These are phyloP conservation scores for Albatrellus ellisii DNA, from an alignment of 768 basidiomycete genomes.

Conservation along the genomic window DNA sequence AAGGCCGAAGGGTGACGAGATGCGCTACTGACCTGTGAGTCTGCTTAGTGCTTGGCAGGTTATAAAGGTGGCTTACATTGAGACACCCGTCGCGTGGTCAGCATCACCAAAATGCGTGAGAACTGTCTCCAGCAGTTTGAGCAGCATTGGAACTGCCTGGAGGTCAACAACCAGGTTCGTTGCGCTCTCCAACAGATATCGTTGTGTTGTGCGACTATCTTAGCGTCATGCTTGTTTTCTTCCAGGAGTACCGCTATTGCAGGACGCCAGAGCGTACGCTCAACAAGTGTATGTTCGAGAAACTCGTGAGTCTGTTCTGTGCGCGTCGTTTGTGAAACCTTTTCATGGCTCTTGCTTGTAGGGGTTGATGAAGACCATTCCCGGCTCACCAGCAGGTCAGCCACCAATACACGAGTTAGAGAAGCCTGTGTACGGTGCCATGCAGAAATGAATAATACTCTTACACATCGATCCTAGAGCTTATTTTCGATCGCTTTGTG, in stretches of 20 bases:
- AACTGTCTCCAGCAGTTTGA: constrained; percentile 82
- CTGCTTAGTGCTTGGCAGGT: background rate
- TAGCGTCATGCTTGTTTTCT: background rate
- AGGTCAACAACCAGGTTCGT: constrained; percentile 85
- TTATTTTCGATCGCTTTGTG: constrained; percentile 19
- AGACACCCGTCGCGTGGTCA: constrained; percentile 20
- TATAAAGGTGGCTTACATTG: background rate
- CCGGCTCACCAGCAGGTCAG: constrained; percentile 73
- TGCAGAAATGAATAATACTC: constrained; percentile 56
- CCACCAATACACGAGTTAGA: constrained; percentile 81
- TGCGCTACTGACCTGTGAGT: constrained; percentile 90
- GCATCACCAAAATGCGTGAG: constrained; percentile 88
- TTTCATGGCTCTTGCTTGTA: constrained; percentile 19
- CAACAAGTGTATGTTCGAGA: constrained; percentile 94
- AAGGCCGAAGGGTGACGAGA: constrained; percentile 89
- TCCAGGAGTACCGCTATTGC: constrained; percentile 79
- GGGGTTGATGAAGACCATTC: constrained; percentile 88
- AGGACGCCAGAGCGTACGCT: constrained; percentile 78
- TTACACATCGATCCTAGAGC: background rate
- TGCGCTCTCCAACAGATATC: too few relatives aligned
- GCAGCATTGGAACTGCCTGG: constrained; percentile 89
- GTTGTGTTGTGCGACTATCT: background rate
- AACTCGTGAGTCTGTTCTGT: constrained; percentile 53
- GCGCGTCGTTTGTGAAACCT: background rate
- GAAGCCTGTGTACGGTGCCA: constrained; percentile 66